Percentiles rank a stretch among this genome's conserved stretches.
Conservation (phyloP, 345 rosid species). For the Murraya koenigii region DNA sequence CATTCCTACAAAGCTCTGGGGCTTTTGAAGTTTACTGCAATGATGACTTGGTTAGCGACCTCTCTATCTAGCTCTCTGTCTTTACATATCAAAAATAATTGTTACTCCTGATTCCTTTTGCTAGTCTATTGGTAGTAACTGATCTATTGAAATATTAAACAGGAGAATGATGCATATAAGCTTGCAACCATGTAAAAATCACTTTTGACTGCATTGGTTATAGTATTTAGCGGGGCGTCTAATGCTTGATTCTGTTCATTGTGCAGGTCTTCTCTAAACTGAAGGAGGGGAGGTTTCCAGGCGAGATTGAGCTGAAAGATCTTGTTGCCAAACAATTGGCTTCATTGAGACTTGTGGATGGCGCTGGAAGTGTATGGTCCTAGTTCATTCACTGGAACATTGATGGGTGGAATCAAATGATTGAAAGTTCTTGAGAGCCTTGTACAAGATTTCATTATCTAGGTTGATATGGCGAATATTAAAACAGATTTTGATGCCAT, state of each 20-base stretch:
- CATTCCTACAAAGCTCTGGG: slow-evolving; percentile 81
- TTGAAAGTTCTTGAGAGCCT: neutral
- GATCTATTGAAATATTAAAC: neutral
- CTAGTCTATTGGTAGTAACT: neutral
- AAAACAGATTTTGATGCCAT: neutral
- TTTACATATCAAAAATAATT: neutral
- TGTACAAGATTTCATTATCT: neutral
- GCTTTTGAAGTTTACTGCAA: slow-evolving; percentile 83
- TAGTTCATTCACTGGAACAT: neutral
- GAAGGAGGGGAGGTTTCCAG: slow-evolving; percentile 80
- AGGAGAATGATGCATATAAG: neutral
- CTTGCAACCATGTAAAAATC: neutral
- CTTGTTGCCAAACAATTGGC: slow-evolving; percentile 48
- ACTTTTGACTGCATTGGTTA: neutral
- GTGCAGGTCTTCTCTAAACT: slow-evolving; percentile 78
- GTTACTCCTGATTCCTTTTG: neutral
- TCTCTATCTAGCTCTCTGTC: neutral
- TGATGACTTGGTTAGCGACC: slow-evolving; percentile 54
- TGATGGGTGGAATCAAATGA: neutral
- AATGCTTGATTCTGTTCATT: neutral
- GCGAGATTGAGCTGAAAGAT: slow-evolving; percentile 82
- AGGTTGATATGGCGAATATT: neutral
- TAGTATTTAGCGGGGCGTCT: neutral
- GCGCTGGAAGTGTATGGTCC: slow-evolving; percentile 21
- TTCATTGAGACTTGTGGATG: slow-evolving; percentile 29